These are phyloP conservation scores for Persicaria maculosa DNA, from an alignment of 148 eudicot genomes.

Conservation along the genomic window DNA sequence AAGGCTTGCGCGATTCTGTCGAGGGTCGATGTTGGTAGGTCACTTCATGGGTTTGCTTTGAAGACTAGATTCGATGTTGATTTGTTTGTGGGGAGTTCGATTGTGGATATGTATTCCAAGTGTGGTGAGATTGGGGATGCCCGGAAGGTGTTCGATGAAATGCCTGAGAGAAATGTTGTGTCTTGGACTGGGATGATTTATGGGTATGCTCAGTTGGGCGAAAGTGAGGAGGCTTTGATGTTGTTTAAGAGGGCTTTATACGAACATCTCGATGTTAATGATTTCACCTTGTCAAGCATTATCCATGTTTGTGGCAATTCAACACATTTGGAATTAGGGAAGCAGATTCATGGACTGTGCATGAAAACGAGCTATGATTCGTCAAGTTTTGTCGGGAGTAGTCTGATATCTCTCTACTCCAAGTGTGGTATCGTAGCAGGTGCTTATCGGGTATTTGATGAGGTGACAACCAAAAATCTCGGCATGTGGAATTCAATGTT, in stretches of 20 bases:
- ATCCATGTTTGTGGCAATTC: slow-evolving; percentile 69
- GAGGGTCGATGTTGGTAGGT: slow-evolving; percentile 36
- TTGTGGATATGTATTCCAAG: slow-evolving; percentile 77
- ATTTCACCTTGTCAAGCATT: slow-evolving; percentile 77
- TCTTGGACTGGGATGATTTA: slow-evolving; percentile 89
- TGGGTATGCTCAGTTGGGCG: slow-evolving; percentile 72
- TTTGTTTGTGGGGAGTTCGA: slow-evolving; percentile 73
- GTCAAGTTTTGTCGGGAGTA: slow-evolving; percentile 74
- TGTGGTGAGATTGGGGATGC: slow-evolving; percentile 54
- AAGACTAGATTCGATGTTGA: slow-evolving; percentile 51
- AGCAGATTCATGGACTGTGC: slow-evolving; percentile 58
- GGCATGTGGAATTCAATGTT: slow-evolving; percentile 91
- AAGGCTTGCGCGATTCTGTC: slow-evolving; percentile 48
- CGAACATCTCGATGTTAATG: slow-evolving; percentile 68
- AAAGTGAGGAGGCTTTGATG: slow-evolving; percentile 63
- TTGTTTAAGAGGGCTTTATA: slow-evolving; percentile 50
- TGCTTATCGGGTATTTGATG: slow-evolving; percentile 58
- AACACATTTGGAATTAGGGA: slow-evolving; percentile 68
- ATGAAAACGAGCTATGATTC: slow-evolving; percentile 52
- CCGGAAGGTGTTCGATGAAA: slow-evolving; percentile 64
- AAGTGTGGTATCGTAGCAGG: slow-evolving; percentile 65
- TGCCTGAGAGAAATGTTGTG: slow-evolving; percentile 80
- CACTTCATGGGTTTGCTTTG: slow-evolving; percentile 56
- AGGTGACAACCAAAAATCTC: slow-evolving; percentile 40
- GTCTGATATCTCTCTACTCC: slow-evolving; percentile 76